Base-by-base conservation (phyloP, 768 basidiomycete species). In the Rhizopogon rudus region DNA sequence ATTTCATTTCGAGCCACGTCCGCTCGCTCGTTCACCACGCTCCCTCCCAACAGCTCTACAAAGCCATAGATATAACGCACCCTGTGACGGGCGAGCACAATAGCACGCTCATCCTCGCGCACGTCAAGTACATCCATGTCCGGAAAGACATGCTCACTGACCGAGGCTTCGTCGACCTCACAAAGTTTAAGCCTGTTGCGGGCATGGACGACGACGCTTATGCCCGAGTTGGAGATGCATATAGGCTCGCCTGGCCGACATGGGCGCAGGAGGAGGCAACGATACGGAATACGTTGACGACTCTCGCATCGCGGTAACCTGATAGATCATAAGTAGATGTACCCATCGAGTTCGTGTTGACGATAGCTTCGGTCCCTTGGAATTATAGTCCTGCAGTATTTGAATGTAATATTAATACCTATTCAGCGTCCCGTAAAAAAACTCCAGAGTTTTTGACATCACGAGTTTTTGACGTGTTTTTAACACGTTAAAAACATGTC, bases 121-220 rank as follows among this genome's bases (percentile, higher is more conserved):
- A 59, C 42, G 69, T 78, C 28, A 75, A 71, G 58, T 63, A 61
- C 35, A 70, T 78, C 39, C 77, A 78, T 53, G 71, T 78, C 8
- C 74, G 77, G 44, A 71, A 72, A 28, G 75, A 74, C 51, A 55
- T 75, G 57, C 59, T 77, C 42, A 73, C 63, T 45, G 67, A 65
- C 43, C 62, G 61, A 20, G 73, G 72, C 0, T 60, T 57, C 8
- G 62, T 77, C 56, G 77, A 77, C 41, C 57, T 69, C 10, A 61
- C 67, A 45, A 68, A 65, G 63, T 65, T 73, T 6, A 67, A 67
- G 40, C 71, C 76, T 1, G 53, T 77, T 14, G 60, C 62, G 2
- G 60, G 76, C 22, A 28, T 77, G 59, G 77, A 75, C 10, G 77
- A 73, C 53, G 72, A 71, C 40, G 40, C 70, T 28, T 78, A 75